phyloP scores from a whole-genome alignment of 2,329 filamentous ascomycete species.

The Trichoderma lentiforme region DNA sequence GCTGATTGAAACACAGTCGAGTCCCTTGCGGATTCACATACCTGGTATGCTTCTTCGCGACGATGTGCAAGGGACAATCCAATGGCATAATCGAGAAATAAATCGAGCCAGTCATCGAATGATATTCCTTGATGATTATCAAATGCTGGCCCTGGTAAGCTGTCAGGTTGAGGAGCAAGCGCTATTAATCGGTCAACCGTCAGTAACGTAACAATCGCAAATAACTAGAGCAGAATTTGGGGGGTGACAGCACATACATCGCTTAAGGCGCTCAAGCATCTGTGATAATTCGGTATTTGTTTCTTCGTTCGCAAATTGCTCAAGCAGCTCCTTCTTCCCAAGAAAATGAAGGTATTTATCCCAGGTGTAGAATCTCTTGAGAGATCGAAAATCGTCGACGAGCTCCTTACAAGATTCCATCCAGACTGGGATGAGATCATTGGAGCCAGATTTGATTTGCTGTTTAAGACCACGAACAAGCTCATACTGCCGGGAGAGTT shows the following conservation, averaged over 20 bases:
- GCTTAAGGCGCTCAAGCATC: conserved; percentile 54
- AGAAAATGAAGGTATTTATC: conserved; percentile 62
- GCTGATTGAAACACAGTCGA: conserved; percentile 79
- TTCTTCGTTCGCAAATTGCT: conserved; percentile 24
- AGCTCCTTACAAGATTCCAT: conserved; percentile 58
- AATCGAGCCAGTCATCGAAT: conserved; percentile 82
- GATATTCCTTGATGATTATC: conserved; percentile 69
- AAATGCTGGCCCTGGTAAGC: conserved; percentile 22
- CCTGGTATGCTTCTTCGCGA: conserved; percentile 70
- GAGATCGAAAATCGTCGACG: conserved; percentile 60
- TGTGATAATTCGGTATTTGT: conserved; percentile 47
- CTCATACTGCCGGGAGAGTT: conserved; percentile 42
- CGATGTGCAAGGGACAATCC: conserved; percentile 66
- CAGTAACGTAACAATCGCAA: neutral
- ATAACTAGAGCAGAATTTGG: neutral
- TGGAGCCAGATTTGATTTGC: conserved; percentile 41
- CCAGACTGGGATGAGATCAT: conserved; percentile 49
- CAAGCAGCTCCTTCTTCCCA: conserved; percentile 33
- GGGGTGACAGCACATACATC: conserved; percentile 41
- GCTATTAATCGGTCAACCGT: conserved; percentile 24
- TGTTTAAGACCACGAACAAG: conserved; percentile 42
- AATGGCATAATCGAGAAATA: conserved; percentile 85
- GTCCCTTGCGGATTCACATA: conserved; percentile 73
- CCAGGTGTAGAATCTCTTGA: conserved; percentile 64
- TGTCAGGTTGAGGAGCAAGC: conserved; percentile 32